Base-by-base conservation (phyloP, 192 early-diverging fungal species). In the Linnemannia exigua region DNA sequence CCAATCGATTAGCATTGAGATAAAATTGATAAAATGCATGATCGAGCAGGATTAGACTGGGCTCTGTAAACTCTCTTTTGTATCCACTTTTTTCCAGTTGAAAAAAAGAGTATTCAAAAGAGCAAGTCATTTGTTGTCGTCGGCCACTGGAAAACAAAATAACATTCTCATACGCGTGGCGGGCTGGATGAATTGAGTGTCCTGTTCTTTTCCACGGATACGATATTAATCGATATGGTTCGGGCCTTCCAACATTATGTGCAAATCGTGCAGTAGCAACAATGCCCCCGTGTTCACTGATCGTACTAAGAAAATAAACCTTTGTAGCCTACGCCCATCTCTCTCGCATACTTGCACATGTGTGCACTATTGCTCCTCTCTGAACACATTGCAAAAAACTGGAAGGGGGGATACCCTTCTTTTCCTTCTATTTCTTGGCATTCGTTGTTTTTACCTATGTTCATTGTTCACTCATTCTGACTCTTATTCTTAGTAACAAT, bases 21-120 rank as follows among this genome's bases (percentile, higher is more conserved):
- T 63, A 61, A 54, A 61, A 75, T 37, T 61, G 73, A 75, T 75
- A 75, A 75, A 75, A 51, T 7, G 58, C 58, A 46, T 50, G 72
- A 73, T 73, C 31, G 58, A 75, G 12, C 37, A 35, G 52, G 58
- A 63, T 75, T 35, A 61, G 22, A 35, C 33, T 63, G 50, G 50
- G 73, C 72, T 74, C 72, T 74, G 46, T 33, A 3, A 52, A 74
- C 50, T 75, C 38, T 19, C 50, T 51, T 72, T 72, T 51, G n/a
- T 46, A 31, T 11, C 52, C 52, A 54, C 52, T 63, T 63, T 63
- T 31, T 61, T 69, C 38, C 15, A 5, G 20, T 38, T 15, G 37
- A 44, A 3, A 44, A 44, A 3, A 44, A 9, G 41, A 44, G 41
- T 41, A 69, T 22, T 69, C 36, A 38, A 69, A n/a, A 20, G 14